Conservation (phyloP, 768 basidiomycete genomes). For the Pleurotus sapidus region DNA sequence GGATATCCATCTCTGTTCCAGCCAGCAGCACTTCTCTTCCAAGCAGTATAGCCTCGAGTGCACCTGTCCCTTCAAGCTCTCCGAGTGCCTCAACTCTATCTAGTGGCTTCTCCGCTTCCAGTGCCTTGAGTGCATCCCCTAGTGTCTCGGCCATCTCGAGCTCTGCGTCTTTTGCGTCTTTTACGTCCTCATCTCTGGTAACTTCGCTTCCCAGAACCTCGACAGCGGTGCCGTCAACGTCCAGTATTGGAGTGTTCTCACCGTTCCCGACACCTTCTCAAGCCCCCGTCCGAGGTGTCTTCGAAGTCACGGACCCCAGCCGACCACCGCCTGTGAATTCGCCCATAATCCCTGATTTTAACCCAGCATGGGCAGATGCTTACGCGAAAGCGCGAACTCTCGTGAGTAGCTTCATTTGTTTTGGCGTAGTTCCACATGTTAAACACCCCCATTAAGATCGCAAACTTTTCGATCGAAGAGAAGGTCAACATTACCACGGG, state of each 20-base stretch:
- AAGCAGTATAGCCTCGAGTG: not conserved
- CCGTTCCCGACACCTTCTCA: conserved; percentile 63
- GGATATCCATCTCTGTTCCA: not conserved
- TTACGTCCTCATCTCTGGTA: not conserved
- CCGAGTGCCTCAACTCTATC: not conserved
- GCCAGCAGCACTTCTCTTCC: not conserved
- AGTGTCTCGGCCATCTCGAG: not conserved
- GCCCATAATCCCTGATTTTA: conserved; percentile 42
- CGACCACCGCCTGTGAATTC: conserved; percentile 52
- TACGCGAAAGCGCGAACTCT: conserved; percentile 54
- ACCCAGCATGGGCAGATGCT: conserved; percentile 57
- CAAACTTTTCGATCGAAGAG: conserved; percentile 53
- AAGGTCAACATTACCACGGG: conserved; percentile 68
- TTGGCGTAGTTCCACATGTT: not conserved
- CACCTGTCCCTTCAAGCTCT: too few relatives aligned
- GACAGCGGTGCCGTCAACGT: conserved; percentile 10
- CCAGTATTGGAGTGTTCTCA: conserved; percentile 47
- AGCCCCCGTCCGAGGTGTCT: conserved; percentile 48
- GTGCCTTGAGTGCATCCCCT: not conserved
- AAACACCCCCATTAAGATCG: conserved; percentile 27
- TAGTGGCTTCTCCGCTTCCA: not conserved
- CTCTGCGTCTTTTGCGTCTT: not conserved
- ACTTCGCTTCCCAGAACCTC: not conserved
- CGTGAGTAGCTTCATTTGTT: conserved; percentile 29
- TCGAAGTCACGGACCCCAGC: conserved; percentile 51